Evolutionary conservation across 805 yeast species (phyloP).

Genomic region (Kazachstania psychrophila): DNA sequence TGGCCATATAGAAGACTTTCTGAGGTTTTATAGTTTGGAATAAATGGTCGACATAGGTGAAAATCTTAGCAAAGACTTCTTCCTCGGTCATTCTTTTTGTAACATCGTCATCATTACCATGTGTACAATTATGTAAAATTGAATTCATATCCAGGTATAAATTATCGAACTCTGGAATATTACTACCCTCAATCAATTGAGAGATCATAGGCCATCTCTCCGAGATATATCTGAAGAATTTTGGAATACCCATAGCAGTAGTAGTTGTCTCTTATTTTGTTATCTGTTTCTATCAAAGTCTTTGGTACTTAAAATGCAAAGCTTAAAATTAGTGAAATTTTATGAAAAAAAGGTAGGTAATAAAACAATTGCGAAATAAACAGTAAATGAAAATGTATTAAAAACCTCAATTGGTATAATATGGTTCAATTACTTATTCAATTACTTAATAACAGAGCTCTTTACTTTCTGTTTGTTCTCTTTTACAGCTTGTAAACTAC

Average conservation of each 20-base stretch:
- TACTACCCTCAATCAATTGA: slow-evolving; percentile 69
- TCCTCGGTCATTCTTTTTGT: slow-evolving; percentile 73
- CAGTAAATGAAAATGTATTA: too few relatives aligned
- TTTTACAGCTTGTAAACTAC: too few relatives aligned
- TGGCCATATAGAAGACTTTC: slow-evolving; percentile 86
- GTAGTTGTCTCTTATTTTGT: too few relatives aligned
- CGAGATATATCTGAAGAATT: slow-evolving; percentile 90
- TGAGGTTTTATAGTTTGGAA: slow-evolving; percentile 82
- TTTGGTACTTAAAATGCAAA: neutral
- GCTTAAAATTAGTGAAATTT: too few relatives aligned
- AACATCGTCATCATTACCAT: slow-evolving; percentile 58
- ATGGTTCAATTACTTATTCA: too few relatives aligned
- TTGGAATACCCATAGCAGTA: slow-evolving; percentile 94
- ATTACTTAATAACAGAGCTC: too few relatives aligned
- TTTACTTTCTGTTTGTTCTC: too few relatives aligned
- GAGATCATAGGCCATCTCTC: slow-evolving; percentile 98
- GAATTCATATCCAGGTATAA: slow-evolving; percentile 96
- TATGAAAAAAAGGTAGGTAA: too few relatives aligned
- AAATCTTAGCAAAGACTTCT: slow-evolving; percentile 85
- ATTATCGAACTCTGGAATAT: slow-evolving; percentile 90
- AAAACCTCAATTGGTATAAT: too few relatives aligned
- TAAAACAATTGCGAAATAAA: too few relatives aligned
- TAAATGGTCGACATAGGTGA: slow-evolving; percentile 88
- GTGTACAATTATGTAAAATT: slow-evolving; percentile 88
- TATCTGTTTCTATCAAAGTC: too few relatives aligned